Base-by-base conservation (phyloP, 257 asterid species). In the Sherardia arvensis region DNA sequence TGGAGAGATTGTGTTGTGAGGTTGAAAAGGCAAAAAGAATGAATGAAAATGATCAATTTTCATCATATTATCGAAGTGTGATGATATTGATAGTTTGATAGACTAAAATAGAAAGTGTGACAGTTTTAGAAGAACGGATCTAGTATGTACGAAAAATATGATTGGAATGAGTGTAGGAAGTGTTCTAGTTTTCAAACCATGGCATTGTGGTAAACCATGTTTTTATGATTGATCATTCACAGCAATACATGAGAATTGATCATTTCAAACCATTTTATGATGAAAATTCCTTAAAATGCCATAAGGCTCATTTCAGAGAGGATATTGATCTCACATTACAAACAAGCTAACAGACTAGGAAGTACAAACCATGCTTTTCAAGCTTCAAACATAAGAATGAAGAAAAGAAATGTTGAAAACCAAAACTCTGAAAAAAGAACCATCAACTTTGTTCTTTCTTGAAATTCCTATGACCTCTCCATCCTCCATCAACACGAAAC, bases 381-480 rank as follows among this genome's bases (percentile, higher is more conserved):
- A 53, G 23, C 28, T 5, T 53, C 8, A 53, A n/a, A n/a, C n/a
- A n/a, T n/a, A n/a, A n/a, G n/a, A 53, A 53, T 53, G 32, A 20
- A 8, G 29, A 22, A 53, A 0, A 53, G 18, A 51, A 23, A 51
- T 51, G 1, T 6, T 20, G 27, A n/a, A 51, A 21, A 22, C 28
- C 58, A 53, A 15, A 53, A 34, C 8, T 34, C 40, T 34, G 40
- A 34, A 34, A 9, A 34, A 9, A 34, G 40, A 34, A 34, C 40
- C 9, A 34, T 34, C 40, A 34, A 34, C 40, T 34, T n/a, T n/a
- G n/a, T n/a, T n/a, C n/a, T n/a, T n/a, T n/a, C n/a, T n/a, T n/a
- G n/a, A n/a, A n/a, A n/a, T n/a, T n/a, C n/a, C n/a, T n/a, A n/a
- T 36, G 17, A 76, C 68, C 18, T 10, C 60, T 72, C 61, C 38